phyloP scores from a whole-genome alignment of 495 filamentous ascomycete species.

The Talaromyces ruber region DNA sequence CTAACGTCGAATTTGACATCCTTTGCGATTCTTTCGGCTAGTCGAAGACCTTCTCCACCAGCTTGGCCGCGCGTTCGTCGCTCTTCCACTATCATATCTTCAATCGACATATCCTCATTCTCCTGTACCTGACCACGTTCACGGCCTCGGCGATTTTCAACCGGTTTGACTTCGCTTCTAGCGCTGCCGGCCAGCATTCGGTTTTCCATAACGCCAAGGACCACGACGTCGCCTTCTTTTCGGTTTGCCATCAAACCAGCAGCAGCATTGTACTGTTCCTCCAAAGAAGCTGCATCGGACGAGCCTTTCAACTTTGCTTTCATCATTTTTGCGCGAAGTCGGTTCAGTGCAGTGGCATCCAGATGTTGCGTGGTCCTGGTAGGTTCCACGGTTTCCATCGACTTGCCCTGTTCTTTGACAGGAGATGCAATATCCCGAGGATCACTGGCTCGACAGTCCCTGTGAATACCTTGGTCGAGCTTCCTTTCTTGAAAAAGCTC shows the following conservation, averaged over 20 bases:
- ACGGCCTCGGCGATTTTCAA: slow-evolving; percentile 67
- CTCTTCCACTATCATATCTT: slow-evolving; percentile 94
- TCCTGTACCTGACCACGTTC: slow-evolving; percentile 75
- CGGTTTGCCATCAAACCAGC: slow-evolving; percentile 49
- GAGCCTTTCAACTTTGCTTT: slow-evolving; percentile 79
- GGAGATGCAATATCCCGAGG: slow-evolving; percentile 16
- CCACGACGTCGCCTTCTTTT: slow-evolving; percentile 58
- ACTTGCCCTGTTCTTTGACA: slow-evolving; percentile 36
- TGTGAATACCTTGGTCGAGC: slow-evolving; percentile 37
- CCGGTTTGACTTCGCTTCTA: slow-evolving; percentile 61
- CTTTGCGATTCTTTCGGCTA: slow-evolving; percentile 88
- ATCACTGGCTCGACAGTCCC: slow-evolving; percentile 11
- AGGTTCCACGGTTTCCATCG: slow-evolving; percentile 32
- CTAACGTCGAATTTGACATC: slow-evolving; percentile 78
- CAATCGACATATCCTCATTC: slow-evolving; percentile 92
- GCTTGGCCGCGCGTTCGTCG: slow-evolving; percentile 68
- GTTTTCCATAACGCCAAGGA: slow-evolving; percentile 81
- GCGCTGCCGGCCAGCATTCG: slow-evolving; percentile 73
- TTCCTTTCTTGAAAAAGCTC: slow-evolving; percentile 76
- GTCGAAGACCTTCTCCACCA: slow-evolving; percentile 71
- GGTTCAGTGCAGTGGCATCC: slow-evolving; percentile 75
- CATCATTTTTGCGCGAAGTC: slow-evolving; percentile 85
- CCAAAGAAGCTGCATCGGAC: slow-evolving; percentile 66
- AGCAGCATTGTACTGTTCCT: slow-evolving; percentile 74
- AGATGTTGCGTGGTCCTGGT: slow-evolving; percentile 38